Percentiles rank a stretch among this genome's conserved stretches.
Evolutionary conservation across 2,329 filamentous ascomycete species (phyloP).

Genomic region (Calcarisporium arbuscula): DNA sequence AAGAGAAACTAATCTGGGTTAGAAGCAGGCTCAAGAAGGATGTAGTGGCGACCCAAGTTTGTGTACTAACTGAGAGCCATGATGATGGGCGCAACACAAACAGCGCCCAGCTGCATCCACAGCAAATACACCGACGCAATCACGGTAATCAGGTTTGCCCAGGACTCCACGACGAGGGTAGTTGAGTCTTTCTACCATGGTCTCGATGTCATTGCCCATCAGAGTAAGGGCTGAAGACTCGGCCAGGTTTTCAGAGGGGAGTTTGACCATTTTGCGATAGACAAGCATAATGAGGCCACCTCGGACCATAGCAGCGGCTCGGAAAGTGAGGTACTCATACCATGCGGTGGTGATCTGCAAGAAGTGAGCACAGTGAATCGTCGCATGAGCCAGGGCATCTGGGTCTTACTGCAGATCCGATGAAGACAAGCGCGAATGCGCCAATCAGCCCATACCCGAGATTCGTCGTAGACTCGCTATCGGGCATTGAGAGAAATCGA

Average conservation of each 20-base stretch:
- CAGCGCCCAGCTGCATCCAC: conserved; percentile 23
- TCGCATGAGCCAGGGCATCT: neutral
- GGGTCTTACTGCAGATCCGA: conserved; percentile 22
- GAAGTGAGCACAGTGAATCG: neutral
- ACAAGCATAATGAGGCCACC: conserved; percentile 23
- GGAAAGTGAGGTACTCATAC: conserved; percentile 25
- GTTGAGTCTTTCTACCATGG: conserved; percentile 18
- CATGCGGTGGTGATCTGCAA: conserved; percentile 23
- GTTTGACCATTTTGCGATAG: conserved; percentile 22
- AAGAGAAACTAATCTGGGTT: conserved; percentile 14
- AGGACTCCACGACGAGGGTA: conserved; percentile 23
- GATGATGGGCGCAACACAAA: conserved; percentile 25
- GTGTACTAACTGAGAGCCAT: conserved; percentile 21
- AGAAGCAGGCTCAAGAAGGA: neutral
- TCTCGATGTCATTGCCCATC: conserved; percentile 27
- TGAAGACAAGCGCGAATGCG: conserved; percentile 24
- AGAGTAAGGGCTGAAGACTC: conserved; percentile 22
- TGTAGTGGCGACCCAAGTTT: neutral
- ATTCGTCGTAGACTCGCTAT: conserved; percentile 17
- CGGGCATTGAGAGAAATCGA: conserved; percentile 19
- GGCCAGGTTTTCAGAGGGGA: conserved; percentile 18
- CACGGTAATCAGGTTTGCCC: conserved; percentile 23
- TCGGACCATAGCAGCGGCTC: conserved; percentile 22
- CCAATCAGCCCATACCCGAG: conserved; percentile 25
- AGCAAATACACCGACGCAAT: conserved; percentile 24